These are phyloP conservation scores for Lepidium aucheri DNA, from an alignment of 345 rosid species.

Conservation along the genomic window DNA sequence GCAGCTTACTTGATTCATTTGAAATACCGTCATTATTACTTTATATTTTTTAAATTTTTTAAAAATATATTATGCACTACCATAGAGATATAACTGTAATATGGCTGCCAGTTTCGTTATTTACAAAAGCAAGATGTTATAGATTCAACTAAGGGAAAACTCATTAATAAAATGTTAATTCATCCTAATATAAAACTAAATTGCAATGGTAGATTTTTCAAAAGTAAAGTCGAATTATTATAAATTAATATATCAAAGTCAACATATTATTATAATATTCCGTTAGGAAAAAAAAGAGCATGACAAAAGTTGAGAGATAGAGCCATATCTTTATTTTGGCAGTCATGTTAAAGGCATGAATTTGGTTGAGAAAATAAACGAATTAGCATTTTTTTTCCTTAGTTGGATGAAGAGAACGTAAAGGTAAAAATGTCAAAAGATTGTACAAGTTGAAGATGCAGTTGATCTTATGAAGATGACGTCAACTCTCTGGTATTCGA, in stretches of 20 bases:
- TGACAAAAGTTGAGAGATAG: neutral
- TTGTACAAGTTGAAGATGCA: conserved; percentile 17
- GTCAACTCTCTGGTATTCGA: conserved; percentile 8
- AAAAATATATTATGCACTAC: too few relatives aligned
- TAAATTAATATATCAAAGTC: conserved; percentile 11
- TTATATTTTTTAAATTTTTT: too few relatives aligned
- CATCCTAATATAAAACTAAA: too few relatives aligned
- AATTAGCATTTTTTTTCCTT: conserved; percentile 13
- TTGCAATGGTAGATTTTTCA: neutral
- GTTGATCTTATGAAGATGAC: conserved; percentile 17
- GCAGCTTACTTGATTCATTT: too few relatives aligned
- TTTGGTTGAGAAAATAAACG: conserved; percentile 23
- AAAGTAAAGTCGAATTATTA: neutral
- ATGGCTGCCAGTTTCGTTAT: too few relatives aligned
- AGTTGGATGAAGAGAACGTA: conserved; percentile 11
- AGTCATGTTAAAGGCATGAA: conserved; percentile 15
- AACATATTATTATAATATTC: conserved; percentile 16
- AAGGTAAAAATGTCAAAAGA: conserved; percentile 18
- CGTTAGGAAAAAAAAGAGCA: neutral
- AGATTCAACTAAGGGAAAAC: too few relatives aligned
- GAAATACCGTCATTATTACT: too few relatives aligned
- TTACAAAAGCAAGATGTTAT: too few relatives aligned
- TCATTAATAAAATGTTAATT: too few relatives aligned
- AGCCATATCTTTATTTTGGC: conserved; percentile 29
- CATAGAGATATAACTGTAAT: too few relatives aligned